Conservation (phyloP, 352 stramenopile species). For the Pythium folliculosum region DNA sequence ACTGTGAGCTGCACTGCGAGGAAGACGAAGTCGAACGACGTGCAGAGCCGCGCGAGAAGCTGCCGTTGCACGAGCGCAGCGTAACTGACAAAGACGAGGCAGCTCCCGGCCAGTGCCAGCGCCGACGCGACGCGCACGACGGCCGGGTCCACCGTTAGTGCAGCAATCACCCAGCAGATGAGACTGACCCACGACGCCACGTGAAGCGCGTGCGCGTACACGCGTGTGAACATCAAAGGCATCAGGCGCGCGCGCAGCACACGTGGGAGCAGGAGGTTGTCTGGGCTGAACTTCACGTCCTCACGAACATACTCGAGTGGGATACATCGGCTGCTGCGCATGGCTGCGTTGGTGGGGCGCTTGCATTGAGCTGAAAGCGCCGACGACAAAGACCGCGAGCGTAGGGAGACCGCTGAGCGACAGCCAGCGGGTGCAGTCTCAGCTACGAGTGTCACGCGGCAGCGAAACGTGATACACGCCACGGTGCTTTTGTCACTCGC, state of each 20-base stretch:
- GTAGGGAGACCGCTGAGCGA: too few species aligned
- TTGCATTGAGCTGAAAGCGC: background rate
- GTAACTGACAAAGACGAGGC: slow-evolving; percentile 7
- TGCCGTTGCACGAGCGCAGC: slow-evolving; percentile 8
- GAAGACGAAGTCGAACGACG: slow-evolving; percentile 26
- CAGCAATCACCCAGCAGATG: background rate
- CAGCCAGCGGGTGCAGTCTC: background rate
- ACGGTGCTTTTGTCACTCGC: background rate
- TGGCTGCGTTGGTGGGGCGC: background rate
- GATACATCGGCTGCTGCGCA: background rate
- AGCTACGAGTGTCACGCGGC: background rate
- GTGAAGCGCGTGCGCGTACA: background rate
- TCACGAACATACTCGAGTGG: slow-evolving; percentile 4
- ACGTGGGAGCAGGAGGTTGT: slow-evolving; percentile 1
- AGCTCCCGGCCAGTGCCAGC: background rate
- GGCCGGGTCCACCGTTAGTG: background rate
- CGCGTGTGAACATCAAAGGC: background rate
- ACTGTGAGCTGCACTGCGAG: slow-evolving; percentile 21
- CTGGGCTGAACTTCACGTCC: background rate
- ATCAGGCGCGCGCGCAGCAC: background rate
- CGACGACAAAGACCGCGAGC: background rate
- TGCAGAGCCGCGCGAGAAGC: slow-evolving; percentile 7
- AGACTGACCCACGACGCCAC: slow-evolving; percentile 6
- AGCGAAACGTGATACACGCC: slow-evolving; percentile 22
- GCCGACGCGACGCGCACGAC: background rate